Evolutionary conservation across 352 stramenopile genomes (phyloP), one percentile per base, ranked within the genome.

Genomic region (Plasmopara viticola): DNA sequence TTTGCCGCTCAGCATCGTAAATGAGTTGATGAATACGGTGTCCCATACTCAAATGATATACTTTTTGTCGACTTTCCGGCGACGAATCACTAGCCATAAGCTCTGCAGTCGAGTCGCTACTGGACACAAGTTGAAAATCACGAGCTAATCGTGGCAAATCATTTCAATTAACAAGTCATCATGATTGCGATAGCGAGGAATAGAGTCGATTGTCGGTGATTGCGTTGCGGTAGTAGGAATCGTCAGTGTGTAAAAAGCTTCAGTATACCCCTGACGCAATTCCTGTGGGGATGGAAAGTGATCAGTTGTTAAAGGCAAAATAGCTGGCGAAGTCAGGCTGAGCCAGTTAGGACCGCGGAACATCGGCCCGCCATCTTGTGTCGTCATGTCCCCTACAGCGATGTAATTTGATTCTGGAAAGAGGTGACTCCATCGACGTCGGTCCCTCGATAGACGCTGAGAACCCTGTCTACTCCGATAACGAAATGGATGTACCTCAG

Each of bases 261-360:
- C 74, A 4, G 69, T 81, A 60, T 90, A 93, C 41, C 56, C 66
- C 33, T 69, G 66, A 33, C 73, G 64, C 6, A 91, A 58, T 15
- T 91, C 77, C 41, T 86, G 83, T 6, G 74, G 62, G 9, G 75
- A 76, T 20, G 87, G 87, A 18, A 92, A 83, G 43, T 92, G 95
- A 62, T 96, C 87, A 4, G 86, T 96, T 29, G 86, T 95, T 20
- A 96, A 62, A 14, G 89, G 89, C 18, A 97, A 59, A 49, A 98
- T 97, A 6, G 95, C 96, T 20, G 96, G 96, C 14, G 95, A 94
- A 25, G 84, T 96, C 6, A 99, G 63, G 31, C 80, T 96, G 48
- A 96, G 98, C 94, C 95, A 99, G 63, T 98, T 98, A n/a, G 95
- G 92, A 3, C 94, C 92, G 20, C 94, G 62, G 35, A 78, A 67